Conservation (phyloP, 495 filamentous ascomycete genomes). For the Xylaria cubensis region DNA sequence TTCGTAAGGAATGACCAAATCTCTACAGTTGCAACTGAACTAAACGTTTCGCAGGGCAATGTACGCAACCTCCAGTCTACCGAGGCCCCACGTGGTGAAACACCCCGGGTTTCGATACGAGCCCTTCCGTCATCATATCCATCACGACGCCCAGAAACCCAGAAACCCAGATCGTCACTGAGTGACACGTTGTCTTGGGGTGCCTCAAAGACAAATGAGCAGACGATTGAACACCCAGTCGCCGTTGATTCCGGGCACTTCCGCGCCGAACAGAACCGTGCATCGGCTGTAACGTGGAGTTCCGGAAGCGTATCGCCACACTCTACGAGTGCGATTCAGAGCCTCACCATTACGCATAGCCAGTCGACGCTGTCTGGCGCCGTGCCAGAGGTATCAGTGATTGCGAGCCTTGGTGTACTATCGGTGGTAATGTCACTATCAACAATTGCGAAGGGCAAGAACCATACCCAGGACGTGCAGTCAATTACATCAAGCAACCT, state of each 20-base stretch:
- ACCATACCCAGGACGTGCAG: neutral
- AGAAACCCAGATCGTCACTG: neutral
- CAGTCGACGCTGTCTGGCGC: neutral
- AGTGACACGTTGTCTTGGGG: neutral
- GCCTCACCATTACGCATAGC: neutral
- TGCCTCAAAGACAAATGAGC: neutral
- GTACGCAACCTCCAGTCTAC: neutral
- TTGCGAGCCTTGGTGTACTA: constrained; percentile 3
- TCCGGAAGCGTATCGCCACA: neutral
- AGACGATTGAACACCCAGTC: neutral
- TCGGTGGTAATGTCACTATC: neutral
- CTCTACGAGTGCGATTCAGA: neutral
- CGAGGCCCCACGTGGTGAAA: neutral
- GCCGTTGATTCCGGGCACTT: too few species aligned
- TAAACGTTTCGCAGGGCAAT: constrained; percentile 4
- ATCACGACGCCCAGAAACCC: neutral
- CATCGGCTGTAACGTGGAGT: neutral
- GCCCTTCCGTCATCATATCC: neutral
- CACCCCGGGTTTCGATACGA: neutral
- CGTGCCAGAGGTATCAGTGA: neutral
- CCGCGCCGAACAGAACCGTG: neutral
- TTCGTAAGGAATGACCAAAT: constrained; percentile 6
- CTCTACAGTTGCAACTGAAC: neutral
- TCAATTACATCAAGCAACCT: neutral
- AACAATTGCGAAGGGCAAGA: neutral